phyloP scores from a whole-genome alignment of 176 grass and related monocot genomes.

The Carex pumila region DNA sequence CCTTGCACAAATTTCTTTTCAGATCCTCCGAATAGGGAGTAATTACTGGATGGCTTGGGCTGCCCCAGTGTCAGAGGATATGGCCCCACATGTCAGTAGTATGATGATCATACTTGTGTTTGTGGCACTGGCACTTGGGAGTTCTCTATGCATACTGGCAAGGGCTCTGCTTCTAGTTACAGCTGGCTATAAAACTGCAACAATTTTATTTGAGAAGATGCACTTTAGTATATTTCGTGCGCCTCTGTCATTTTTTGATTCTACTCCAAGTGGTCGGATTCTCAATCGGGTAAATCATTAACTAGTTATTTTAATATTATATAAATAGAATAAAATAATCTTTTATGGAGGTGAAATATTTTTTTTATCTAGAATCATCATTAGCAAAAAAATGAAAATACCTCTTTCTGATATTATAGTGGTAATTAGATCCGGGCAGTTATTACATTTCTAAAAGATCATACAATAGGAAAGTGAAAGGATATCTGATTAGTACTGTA shows the following conservation, averaged over 20 bases:
- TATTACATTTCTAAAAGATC: too few species aligned
- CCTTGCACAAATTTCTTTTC: conserved; percentile 41
- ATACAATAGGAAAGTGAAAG: too few species aligned
- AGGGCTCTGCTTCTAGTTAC: conserved; percentile 35
- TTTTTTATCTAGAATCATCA: too few species aligned
- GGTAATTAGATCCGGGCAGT: too few species aligned
- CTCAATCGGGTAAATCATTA: conserved; percentile 22
- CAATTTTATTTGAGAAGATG: conserved; percentile 35
- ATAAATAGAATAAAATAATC: too few species aligned
- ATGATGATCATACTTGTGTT: conserved; percentile 38
- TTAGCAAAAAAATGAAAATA: too few species aligned
- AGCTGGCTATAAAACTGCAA: conserved; percentile 30
- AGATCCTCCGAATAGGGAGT: conserved; percentile 50
- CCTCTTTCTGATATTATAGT: too few species aligned
- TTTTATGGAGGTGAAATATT: too few species aligned
- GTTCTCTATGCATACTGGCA: conserved; percentile 34
- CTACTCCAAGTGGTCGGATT: conserved; percentile 34
- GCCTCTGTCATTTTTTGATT: conserved; percentile 43
- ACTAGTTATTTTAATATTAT: background rate
- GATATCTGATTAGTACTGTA: too few species aligned
- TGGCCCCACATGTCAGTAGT: conserved; percentile 32
- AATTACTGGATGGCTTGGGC: conserved; percentile 65
- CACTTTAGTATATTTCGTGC: conserved; percentile 29
- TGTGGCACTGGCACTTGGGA: conserved; percentile 33
- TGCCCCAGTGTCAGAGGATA: conserved; percentile 33